phyloP scores from a whole-genome alignment of 208 protist species.

The Trypanosoma caninum region DNA sequence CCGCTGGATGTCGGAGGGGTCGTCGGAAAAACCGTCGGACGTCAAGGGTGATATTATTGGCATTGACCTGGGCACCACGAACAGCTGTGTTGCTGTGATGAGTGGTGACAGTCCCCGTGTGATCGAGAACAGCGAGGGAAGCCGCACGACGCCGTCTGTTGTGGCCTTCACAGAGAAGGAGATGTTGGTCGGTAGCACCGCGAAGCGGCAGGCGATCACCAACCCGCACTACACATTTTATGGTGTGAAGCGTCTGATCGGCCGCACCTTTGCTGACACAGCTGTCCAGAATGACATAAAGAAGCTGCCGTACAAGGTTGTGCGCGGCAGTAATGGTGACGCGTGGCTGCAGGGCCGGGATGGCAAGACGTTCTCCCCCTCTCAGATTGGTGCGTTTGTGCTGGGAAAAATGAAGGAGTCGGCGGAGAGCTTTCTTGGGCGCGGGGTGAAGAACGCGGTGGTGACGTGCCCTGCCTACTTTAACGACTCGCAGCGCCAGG shows the following conservation, averaged over 20 bases:
- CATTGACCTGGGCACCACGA: constrained; percentile 31
- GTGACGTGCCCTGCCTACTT: constrained; percentile 99
- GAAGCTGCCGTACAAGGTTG: constrained; percentile 90
- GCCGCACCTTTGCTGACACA: constrained; percentile 89
- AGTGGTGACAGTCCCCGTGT: constrained; percentile 43
- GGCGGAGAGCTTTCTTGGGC: constrained; percentile 93
- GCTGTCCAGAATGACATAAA: constrained; percentile 95
- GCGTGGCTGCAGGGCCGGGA: too few species aligned
- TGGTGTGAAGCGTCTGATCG: constrained; percentile 92
- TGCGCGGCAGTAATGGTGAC: too few species aligned
- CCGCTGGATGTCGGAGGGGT: constrained; percentile 46
- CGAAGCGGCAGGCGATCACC: constrained; percentile 89
- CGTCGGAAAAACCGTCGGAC: too few species aligned
- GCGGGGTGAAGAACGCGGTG: constrained; percentile 92
- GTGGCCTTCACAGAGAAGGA: constrained; percentile 96
- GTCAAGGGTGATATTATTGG: constrained; percentile 50
- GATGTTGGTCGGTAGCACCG: constrained; percentile 85
- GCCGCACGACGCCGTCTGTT: constrained; percentile 94
- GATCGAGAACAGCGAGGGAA: constrained; percentile 92
- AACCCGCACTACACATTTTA: constrained; percentile 92
- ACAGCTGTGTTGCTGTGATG: constrained; percentile 65
- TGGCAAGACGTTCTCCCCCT: constrained; percentile 78
- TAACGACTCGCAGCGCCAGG: constrained; percentile 99
- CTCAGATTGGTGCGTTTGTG: constrained; percentile 88
- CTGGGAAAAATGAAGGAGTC: constrained; percentile 93